phyloP scores from a whole-genome alignment of 345 rosid species.

The Populus ilicifolia region DNA sequence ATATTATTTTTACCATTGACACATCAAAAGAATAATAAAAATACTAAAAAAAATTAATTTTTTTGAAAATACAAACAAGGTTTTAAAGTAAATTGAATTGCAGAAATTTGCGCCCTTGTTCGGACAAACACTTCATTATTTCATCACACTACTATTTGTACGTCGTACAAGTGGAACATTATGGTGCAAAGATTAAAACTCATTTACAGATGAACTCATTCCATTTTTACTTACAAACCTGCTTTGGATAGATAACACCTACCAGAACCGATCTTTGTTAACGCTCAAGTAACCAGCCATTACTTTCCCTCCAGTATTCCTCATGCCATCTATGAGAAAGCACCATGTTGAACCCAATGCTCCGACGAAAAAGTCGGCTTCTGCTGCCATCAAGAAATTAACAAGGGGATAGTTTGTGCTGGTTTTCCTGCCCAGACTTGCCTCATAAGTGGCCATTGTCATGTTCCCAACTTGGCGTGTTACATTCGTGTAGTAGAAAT shows the following conservation, averaged over 20 bases:
- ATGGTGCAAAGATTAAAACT: background rate
- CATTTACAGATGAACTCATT: slow-evolving; percentile 1
- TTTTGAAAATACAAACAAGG: no score
- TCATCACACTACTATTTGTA: background rate
- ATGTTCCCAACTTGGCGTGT: slow-evolving; percentile 71
- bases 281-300: slow-evolving; percentile 92
- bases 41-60: no score
- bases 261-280: slow-evolving; percentile 94
- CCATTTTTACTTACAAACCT: background rate
- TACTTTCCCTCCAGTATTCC: slow-evolving; percentile 93
- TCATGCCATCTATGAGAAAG: slow-evolving; percentile 90
- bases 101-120: background rate
- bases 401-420: slow-evolving; percentile 92
- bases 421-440: slow-evolving; percentile 84
- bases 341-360: slow-evolving; percentile 99
- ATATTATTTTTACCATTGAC: no score
- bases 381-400: slow-evolving; percentile 86
- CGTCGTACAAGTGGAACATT: background rate
- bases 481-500: slow-evolving; percentile 77
- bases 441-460: slow-evolving; percentile 79
- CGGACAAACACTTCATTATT: background rate
- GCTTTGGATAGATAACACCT: slow-evolving; percentile 3
- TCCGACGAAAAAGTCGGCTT: slow-evolving; percentile 83
- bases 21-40: no score
- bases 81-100: background rate